Conservation (phyloP, 352 stramenopile genomes). For the Porosira glacialis region DNA sequence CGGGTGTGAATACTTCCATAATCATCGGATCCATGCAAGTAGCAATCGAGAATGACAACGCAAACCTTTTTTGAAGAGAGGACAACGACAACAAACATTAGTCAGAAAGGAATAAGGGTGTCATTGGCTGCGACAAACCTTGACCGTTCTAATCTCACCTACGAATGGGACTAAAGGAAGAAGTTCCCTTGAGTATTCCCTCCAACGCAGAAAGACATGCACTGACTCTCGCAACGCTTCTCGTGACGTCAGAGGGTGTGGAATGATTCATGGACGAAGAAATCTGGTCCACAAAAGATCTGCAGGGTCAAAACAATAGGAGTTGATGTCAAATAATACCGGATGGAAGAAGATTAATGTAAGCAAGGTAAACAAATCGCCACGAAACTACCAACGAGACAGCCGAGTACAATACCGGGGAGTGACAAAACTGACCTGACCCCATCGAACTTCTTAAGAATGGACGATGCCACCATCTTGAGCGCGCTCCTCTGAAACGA, state of each 20-base stretch:
- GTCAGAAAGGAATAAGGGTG: background rate
- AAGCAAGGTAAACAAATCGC: too few relatives aligned
- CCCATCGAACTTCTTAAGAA: conserved; percentile 49
- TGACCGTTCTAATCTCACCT: too few relatives aligned
- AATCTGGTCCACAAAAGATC: conserved; percentile 44
- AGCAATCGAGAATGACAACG: too few relatives aligned
- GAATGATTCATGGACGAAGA: conserved; percentile 27
- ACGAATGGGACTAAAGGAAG: conserved; percentile 46
- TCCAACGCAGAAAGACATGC: conserved; percentile 56
- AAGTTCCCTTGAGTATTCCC: conserved; percentile 47
- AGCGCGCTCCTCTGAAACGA: conserved; percentile 38
- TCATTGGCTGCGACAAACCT: too few relatives aligned
- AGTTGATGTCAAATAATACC: conserved; percentile 2
- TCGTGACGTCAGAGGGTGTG: conserved; percentile 18
- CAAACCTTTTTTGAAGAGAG: too few relatives aligned
- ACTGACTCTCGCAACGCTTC: conserved; percentile 36
- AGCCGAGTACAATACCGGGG: background rate
- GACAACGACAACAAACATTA: background rate
- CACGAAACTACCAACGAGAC: too few relatives aligned
- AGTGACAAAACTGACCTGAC: conserved; percentile 25
- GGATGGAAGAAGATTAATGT: too few relatives aligned
- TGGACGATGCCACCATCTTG: conserved; percentile 56
- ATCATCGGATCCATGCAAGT: conserved; percentile 42
- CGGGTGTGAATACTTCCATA: conserved; percentile 29
- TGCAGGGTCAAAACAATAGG: conserved; percentile 4